Evolutionary conservation across 2,329 filamentous ascomycete species (phyloP).

Genomic region (Arthrinium phaeospermum): DNA sequence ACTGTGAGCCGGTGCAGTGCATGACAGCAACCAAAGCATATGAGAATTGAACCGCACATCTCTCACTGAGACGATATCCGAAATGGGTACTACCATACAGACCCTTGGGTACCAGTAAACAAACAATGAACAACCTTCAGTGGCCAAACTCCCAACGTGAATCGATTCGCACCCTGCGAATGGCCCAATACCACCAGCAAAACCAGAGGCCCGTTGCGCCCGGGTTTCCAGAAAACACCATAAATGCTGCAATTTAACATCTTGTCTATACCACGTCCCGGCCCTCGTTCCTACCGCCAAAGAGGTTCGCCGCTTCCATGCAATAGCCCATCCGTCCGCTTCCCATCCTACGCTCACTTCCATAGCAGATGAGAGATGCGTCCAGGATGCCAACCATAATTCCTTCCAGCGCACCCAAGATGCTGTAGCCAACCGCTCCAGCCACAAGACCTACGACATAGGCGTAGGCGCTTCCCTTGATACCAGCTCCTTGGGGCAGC

Average conservation of each 20-base stretch:
- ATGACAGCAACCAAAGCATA: not conserved
- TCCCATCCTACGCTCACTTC: constrained; percentile 78
- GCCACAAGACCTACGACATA: constrained; percentile 94
- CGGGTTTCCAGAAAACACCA: constrained; percentile 4
- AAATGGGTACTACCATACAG: not conserved
- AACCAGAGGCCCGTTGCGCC: constrained; percentile 5
- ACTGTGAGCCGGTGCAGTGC: not conserved
- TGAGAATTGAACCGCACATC: not conserved
- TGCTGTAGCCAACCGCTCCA: constrained; percentile 92
- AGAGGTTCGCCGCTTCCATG: constrained; percentile 87
- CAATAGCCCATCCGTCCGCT: constrained; percentile 79
- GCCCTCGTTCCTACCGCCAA: constrained; percentile 65
- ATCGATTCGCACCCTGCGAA: not conserved
- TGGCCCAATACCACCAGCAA: not conserved
- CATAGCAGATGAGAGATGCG: constrained; percentile 91
- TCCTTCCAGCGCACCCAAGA: constrained; percentile 89
- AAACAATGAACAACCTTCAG: not conserved
- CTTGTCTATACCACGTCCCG: constrained; percentile 37
- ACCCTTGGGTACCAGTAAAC: not conserved
- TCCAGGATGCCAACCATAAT: constrained; percentile 87
- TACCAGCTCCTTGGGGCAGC: constrained; percentile 56
- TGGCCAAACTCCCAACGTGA: constrained; percentile 5
- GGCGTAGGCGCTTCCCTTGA: constrained; percentile 86
- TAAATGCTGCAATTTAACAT: constrained; percentile 13
- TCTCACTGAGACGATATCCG: not conserved